Evolutionary conservation across 2,329 filamentous ascomycete genomes (phyloP).

Genomic region (Xylariaceae sp.): DNA sequence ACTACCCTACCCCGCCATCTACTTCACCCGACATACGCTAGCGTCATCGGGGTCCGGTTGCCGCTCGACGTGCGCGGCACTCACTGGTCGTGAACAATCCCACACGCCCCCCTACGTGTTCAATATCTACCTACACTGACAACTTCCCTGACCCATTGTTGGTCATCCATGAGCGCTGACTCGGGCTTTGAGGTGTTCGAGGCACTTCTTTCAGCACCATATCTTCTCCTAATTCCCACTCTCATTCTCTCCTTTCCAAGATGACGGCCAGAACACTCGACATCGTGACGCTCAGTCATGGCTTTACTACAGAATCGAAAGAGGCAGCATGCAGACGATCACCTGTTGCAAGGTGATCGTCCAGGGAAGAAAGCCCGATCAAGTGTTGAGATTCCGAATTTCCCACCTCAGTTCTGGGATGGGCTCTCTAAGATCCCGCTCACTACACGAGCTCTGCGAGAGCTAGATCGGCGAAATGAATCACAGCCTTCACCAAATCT

Average conservation of each 20-base stretch:
- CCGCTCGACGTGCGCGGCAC: background rate
- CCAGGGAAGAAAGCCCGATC: background rate
- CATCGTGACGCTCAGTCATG: background rate
- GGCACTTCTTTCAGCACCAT: background rate
- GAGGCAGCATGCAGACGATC: background rate
- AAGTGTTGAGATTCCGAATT: background rate
- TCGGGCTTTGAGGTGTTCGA: background rate
- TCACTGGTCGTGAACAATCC: background rate
- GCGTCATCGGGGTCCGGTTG: background rate
- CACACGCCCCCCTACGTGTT: background rate
- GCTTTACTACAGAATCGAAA: background rate
- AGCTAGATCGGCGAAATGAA: constrained; percentile 26
- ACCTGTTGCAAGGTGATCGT: background rate
- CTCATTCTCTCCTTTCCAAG: background rate
- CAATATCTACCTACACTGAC: background rate
- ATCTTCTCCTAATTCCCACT: background rate
- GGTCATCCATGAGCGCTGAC: background rate
- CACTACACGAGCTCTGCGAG: constrained; percentile 25
- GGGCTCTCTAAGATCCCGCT: constrained; percentile 27
- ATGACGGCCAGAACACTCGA: background rate
- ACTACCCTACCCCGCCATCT: background rate
- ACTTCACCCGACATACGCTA: background rate
- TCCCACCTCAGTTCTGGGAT: constrained; percentile 24
- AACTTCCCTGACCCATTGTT: background rate
- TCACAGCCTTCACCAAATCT: background rate